Percentiles rank a stretch among this genome's conserved stretches.
Evolutionary conservation across 2,329 filamentous ascomycete species (phyloP).

Genomic region (Exophiala bonariae): DNA sequence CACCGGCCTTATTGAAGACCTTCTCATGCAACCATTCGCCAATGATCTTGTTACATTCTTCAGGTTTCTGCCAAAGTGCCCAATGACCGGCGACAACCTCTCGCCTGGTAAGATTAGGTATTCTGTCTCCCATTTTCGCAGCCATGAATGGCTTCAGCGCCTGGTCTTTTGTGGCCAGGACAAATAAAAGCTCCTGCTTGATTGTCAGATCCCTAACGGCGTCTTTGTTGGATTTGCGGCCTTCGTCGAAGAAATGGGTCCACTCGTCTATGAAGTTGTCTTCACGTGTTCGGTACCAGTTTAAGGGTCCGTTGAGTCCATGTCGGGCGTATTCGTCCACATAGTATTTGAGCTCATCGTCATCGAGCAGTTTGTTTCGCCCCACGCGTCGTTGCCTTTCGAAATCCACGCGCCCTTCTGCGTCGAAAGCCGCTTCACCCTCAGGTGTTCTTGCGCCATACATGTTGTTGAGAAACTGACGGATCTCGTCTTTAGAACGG

Average conservation of each 20-base stretch:
- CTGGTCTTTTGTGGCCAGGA: slow-evolving; percentile 68
- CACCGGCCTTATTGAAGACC: slow-evolving; percentile 44
- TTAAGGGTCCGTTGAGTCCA: slow-evolving; percentile 76
- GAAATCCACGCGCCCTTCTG: slow-evolving; percentile 62
- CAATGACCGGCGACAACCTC: slow-evolving; percentile 76
- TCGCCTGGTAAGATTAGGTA: slow-evolving; percentile 59
- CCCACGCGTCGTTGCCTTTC: slow-evolving; percentile 61
- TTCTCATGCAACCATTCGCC: slow-evolving; percentile 65
- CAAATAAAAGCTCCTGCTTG: slow-evolving; percentile 59
- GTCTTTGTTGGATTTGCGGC: slow-evolving; percentile 6
- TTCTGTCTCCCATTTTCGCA: slow-evolving; percentile 63
- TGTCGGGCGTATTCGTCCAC: slow-evolving; percentile 67
- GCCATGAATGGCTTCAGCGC: slow-evolving; percentile 74
- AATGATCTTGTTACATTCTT: slow-evolving; percentile 69
- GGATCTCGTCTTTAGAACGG: slow-evolving; percentile 61
- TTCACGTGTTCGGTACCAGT: slow-evolving; percentile 80
- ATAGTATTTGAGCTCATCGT: slow-evolving; percentile 77
- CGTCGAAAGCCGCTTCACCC: slow-evolving; percentile 59
- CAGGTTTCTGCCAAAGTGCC: slow-evolving; percentile 73
- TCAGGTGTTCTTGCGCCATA: slow-evolving; percentile 66
- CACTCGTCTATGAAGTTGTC: slow-evolving; percentile 77
- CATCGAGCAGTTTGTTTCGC: slow-evolving; percentile 54
- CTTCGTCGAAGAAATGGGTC: slow-evolving; percentile 32
- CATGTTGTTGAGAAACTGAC: slow-evolving; percentile 68
- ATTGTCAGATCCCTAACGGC: slow-evolving; percentile 9